phyloP scores from a whole-genome alignment of 805 yeast species.

The Hermanozyma aechmeae region DNA sequence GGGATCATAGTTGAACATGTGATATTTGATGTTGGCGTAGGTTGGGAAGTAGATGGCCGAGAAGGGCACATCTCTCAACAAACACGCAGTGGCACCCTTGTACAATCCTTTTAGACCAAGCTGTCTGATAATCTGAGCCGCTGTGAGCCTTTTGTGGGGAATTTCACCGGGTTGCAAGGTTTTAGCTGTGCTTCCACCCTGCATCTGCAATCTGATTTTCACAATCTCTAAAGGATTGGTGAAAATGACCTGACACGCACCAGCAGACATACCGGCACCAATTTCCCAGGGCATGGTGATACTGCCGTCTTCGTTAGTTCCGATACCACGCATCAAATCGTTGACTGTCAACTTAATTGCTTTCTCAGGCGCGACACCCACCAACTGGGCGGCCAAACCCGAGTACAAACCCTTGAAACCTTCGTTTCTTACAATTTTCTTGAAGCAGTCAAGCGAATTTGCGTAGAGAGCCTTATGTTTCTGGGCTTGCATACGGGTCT shows the following conservation, averaged over 20 bases:
- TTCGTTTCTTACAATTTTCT: constrained; percentile 65
- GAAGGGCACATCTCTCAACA: constrained; percentile 92
- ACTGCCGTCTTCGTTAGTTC: constrained; percentile 37
- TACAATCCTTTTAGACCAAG: constrained; percentile 81
- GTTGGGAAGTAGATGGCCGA: constrained; percentile 96
- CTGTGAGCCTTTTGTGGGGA: constrained; percentile 39
- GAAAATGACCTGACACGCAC: constrained; percentile 92
- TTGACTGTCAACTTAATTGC: constrained; percentile 94
- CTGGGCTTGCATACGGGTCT: constrained; percentile 97
- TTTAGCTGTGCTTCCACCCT: constrained; percentile 52
- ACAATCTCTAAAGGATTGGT: constrained; percentile 96
- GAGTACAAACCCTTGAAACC: constrained; percentile 83
- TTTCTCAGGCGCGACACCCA: constrained; percentile 98
- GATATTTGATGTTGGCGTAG: constrained; percentile 84
- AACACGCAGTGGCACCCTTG: constrained; percentile 86
- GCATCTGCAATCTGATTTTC: constrained; percentile 89
- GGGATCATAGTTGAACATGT: constrained; percentile 77
- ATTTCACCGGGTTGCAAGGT: constrained; percentile 23
- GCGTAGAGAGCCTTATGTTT: constrained; percentile 60
- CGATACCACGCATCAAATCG: constrained; percentile 71
- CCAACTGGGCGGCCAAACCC: constrained; percentile 86
- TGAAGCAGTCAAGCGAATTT: constrained; percentile 80
- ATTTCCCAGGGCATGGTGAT: constrained; percentile 58
- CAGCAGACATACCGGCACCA: constrained; percentile 87
- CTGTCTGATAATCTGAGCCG: constrained; percentile 63